Evolutionary conservation across 768 basidiomycete genomes (phyloP).

Genomic region (Cubamyces lactineus): DNA sequence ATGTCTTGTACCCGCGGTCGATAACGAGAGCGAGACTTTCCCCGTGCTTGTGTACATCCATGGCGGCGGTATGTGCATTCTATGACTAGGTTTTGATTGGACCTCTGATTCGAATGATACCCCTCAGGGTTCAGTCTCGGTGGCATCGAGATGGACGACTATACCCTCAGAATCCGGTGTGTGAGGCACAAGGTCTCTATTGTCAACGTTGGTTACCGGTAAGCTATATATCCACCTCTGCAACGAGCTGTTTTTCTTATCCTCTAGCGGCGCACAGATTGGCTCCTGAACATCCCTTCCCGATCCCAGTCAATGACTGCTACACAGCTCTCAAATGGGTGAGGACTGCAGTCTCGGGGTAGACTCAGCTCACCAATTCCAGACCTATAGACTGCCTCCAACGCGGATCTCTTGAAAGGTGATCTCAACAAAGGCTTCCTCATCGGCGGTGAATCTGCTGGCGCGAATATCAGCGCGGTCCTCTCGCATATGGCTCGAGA

Average conservation of each 20-base stretch:
- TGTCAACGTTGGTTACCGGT: constrained; percentile 28
- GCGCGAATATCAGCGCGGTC: constrained; percentile 30
- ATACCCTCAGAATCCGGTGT: constrained; percentile 21
- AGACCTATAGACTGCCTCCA: constrained; percentile 14
- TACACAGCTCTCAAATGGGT: constrained; percentile 33
- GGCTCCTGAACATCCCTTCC: constrained; percentile 33
- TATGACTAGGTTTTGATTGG: no score
- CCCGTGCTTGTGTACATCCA: constrained; percentile 19
- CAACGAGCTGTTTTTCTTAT: not conserved
- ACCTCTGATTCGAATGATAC: not conserved
- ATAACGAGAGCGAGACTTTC: not conserved
- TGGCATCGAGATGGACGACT: constrained; percentile 26
- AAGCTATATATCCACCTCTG: not conserved
- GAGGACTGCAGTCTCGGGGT: not conserved
- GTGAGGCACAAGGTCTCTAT: constrained; percentile 26
- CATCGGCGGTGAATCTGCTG: constrained; percentile 32
- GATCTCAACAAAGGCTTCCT: constrained; percentile 32
- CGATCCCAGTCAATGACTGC: constrained; percentile 27
- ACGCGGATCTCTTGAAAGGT: constrained; percentile 16
- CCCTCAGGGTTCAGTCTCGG: constrained; percentile 17
- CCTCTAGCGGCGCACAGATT: constrained; percentile 13
- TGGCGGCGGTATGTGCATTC: constrained; percentile 17
- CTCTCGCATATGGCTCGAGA: constrained; percentile 32
- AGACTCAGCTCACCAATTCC: not conserved
- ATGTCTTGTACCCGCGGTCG: not conserved